These are phyloP conservation scores for Cladosporium cucumerinum DNA, from an alignment of 2,329 filamentous ascomycete genomes.

Conservation along the genomic window DNA sequence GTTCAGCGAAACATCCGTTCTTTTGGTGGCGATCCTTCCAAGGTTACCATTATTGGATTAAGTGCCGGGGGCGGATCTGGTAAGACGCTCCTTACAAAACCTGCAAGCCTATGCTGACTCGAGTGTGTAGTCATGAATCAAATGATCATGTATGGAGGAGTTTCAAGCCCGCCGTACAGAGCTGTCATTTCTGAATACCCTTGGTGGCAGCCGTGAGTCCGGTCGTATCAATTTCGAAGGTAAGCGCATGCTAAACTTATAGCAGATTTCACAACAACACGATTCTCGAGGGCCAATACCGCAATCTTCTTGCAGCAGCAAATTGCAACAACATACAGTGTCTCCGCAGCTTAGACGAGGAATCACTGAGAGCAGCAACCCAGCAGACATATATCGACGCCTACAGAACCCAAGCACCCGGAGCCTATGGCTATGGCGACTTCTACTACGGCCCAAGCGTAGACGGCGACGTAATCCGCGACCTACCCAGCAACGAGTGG, in stretches of 20 bases:
- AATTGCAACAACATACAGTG: constrained; percentile 32
- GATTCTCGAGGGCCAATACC: constrained; percentile 32
- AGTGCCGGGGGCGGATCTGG: constrained; percentile 30
- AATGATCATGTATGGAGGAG: constrained; percentile 16
- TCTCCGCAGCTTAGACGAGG: constrained; percentile 23
- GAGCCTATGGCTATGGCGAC: constrained; percentile 37
- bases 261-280: constrained; percentile 23
- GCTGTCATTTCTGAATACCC: constrained; percentile 41
- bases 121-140: constrained; percentile 10
- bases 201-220: constrained; percentile 33
- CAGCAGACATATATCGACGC: constrained; percentile 12
- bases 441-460: constrained; percentile 44
- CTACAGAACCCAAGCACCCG: neutral
- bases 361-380: neutral
- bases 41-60: constrained; percentile 27
- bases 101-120: constrained; percentile 4
- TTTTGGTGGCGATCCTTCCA: constrained; percentile 30
- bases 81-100: neutral
- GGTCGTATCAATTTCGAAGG: neutral
- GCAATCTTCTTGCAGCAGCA: constrained; percentile 19
- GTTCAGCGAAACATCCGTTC: constrained; percentile 27
- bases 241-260: neutral
- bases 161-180: constrained; percentile 37
- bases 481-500: constrained; percentile 36
- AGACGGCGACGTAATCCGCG: constrained; percentile 39